Evolutionary conservation across 345 rosid genomes (phyloP).

Genomic region (Syzygium grande): DNA sequence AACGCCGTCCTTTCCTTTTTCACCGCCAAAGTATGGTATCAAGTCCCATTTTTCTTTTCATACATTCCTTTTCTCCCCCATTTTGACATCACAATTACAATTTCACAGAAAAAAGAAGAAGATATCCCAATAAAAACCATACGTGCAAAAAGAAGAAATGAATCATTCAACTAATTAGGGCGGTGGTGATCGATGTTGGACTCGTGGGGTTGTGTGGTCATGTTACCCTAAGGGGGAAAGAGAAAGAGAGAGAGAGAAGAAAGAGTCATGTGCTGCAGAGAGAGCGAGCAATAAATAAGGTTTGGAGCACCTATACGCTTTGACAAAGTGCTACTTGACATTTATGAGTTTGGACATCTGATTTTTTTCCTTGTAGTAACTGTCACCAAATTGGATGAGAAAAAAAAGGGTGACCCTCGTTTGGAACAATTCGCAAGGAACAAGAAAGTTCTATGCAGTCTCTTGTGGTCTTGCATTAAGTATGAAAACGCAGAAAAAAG

Average conservation of each 20-base stretch:
- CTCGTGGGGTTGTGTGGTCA: too few relatives aligned
- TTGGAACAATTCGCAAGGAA: background rate
- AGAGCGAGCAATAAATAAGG: background rate
- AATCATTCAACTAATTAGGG: background rate
- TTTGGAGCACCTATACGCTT: background rate
- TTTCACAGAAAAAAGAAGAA: background rate
- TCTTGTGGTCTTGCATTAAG: background rate
- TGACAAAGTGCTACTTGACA: conserved; percentile 3
- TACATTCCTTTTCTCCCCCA: background rate
- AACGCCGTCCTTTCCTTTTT: too few relatives aligned
- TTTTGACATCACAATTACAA: background rate
- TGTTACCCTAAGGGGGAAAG: background rate
- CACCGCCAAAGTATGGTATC: background rate
- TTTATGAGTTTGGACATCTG: conserved; percentile 3
- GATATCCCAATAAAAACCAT: background rate
- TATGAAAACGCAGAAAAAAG: background rate
- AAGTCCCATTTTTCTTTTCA: background rate
- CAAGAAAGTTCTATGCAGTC: background rate
- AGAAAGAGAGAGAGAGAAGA: too few relatives aligned
- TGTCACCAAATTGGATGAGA: background rate
- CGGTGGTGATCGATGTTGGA: background rate
- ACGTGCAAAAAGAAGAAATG: background rate
- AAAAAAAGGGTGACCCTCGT: background rate
- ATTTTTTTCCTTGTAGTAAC: background rate
- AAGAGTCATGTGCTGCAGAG: background rate